Evolutionary conservation across 2,329 filamentous ascomycete species (phyloP).

Genomic region (Elsinoe ampelina): DNA sequence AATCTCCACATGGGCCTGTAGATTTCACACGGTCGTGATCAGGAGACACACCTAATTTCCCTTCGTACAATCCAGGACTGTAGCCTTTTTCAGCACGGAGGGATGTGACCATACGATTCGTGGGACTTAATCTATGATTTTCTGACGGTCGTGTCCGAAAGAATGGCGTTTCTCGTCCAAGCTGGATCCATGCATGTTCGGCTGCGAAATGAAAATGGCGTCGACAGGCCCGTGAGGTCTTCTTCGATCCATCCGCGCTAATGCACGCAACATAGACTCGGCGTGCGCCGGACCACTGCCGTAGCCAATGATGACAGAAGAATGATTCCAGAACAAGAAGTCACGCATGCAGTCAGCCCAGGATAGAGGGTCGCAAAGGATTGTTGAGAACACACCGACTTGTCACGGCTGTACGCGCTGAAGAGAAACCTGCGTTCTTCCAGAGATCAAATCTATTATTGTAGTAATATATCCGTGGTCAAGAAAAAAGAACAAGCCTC

Average conservation of each 20-base stretch:
- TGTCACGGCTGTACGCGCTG: neutral
- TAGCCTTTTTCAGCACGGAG: neutral
- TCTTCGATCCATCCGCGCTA: neutral
- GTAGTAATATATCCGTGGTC: neutral
- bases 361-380: neutral
- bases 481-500: neutral
- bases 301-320: neutral
- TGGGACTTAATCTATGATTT: neutral
- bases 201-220: conserved; percentile 10
- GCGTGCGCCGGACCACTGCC: conserved; percentile 6
- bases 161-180: neutral
- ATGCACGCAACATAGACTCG: conserved; percentile 6
- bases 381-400: neutral
- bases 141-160: neutral
- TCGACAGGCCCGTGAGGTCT: neutral
- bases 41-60: conserved; percentile 10
- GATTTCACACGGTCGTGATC: neutral
- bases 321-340: conserved; percentile 9
- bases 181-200: conserved; percentile 5
- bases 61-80: neutral
- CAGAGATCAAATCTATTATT: neutral
- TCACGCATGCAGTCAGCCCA: neutral
- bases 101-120: neutral
- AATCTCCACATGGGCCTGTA: neutral
- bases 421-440: neutral